Evolutionary conservation across 768 basidiomycete species (phyloP), one percentile per base, ranked within the genome.

Genomic region (Ramaria rubella): DNA sequence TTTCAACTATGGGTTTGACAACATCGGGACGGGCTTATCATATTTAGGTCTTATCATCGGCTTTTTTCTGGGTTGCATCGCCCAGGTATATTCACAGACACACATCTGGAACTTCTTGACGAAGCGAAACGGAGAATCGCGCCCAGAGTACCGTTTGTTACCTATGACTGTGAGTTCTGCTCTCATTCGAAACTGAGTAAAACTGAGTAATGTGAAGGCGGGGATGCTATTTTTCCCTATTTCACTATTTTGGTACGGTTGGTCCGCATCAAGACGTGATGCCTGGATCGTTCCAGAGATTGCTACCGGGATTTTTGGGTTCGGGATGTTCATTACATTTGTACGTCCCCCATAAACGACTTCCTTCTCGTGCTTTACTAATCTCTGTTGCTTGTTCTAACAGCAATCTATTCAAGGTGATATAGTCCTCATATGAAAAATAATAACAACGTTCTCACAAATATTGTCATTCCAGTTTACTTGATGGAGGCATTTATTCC

Each of bases 1-100:
- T 17, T 57, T 57, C 29, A 57, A 57, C 38, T 57, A 57, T 44
- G 46, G 48, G 14, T 57, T 57, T 23, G 24, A 27, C 48, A 49
- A 21, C 49, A 8, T 26, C 33, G n/a, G n/a, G n/a, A n/a, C n/a
- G n/a, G n/a, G n/a, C n/a, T n/a, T n/a, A n/a, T n/a, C n/a, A n/a
- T n/a, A n/a, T n/a, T n/a, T n/a, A n/a, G n/a, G n/a, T n/a, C n/a
- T n/a, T n/a, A n/a, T n/a, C n/a, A n/a, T n/a, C 24, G 53, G 53
- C 14, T 40, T 55, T 21, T 26, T 46, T 15, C 21, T 48, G 8
- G 53, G 53, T 27, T 55, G 30, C 27, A 17, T 27, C 26, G 21
- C 26, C n/a, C 38, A 40, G 12, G 23, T 46, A n/a, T n/a, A n/a
- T n/a, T n/a, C n/a, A n/a, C n/a, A n/a, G n/a, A n/a, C n/a, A n/a